Evolutionary conservation across 257 asterid species (phyloP).

Genomic region (Solanum etuberosum): DNA sequence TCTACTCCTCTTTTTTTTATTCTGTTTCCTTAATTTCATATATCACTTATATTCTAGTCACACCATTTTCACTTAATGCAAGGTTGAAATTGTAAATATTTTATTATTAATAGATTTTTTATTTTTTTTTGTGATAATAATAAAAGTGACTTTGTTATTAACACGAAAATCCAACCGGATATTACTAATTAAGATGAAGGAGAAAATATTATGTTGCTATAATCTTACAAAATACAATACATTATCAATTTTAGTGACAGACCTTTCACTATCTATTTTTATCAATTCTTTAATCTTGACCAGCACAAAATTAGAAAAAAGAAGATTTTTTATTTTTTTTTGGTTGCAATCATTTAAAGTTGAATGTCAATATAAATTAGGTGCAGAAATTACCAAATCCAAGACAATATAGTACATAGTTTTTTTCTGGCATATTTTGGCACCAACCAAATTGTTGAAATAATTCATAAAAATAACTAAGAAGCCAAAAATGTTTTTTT

Average conservation of each 20-base stretch:
- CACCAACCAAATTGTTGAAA: not conserved
- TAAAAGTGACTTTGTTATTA: not conserved
- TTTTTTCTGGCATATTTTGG: not conserved
- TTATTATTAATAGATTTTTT: too few relatives aligned
- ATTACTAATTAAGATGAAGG: not conserved
- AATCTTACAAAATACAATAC: not conserved
- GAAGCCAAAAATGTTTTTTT: too few relatives aligned
- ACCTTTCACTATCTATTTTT: not conserved
- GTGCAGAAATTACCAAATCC: not conserved
- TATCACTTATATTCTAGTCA: not conserved
- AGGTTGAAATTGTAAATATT: not conserved
- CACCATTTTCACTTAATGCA: not conserved
- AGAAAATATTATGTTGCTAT: not conserved
- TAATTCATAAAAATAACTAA: not conserved
- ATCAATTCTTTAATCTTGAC: not conserved
- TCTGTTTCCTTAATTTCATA: not conserved
- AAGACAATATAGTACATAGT: not conserved
- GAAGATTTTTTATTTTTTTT: not conserved
- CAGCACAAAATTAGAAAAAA: not conserved
- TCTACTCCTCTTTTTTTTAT: not conserved
- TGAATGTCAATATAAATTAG: not conserved
- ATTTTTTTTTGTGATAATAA: not conserved
- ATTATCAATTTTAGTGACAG: not conserved
- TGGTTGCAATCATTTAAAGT: not conserved
- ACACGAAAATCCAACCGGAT: not conserved